Evolutionary conservation across 1,284 basidiomycete genomes (phyloP), one percentile per base, ranked within the genome.

Genomic region (Pseudozyma tsukubaensis): DNA sequence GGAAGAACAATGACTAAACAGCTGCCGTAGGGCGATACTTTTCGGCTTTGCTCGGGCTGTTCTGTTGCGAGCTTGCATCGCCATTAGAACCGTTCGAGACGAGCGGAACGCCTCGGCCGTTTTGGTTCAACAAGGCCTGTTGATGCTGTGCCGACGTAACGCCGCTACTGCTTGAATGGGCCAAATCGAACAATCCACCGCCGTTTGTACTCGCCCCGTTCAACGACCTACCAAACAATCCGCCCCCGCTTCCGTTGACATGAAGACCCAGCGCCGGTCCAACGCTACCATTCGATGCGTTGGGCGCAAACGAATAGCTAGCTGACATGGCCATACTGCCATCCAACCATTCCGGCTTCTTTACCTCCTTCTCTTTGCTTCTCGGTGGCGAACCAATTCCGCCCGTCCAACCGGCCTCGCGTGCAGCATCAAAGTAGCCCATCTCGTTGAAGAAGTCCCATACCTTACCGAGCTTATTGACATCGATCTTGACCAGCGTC

Each of bases 401-500:
- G 3, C 71, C 75, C 2, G 56, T 73, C 75, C 75, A 77, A 4
- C 75, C 75, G 1, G 71, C 67, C 18, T 70, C 61, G 9, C 62
- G 56, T 10, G 76, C 76, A 36, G 76, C 72, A 14, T 69, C 70
- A 44, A 84, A 62, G 55, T 81, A 83, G 37, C 82, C 82, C 67
- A 82, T 75, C 57, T 81, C 73, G 47, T 72, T 64, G 60, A 84
- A 77, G 42, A 83, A 76, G 51, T 84, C 83, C 69, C 79, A 84
- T 19, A 84, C 74, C 42, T 81, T 80, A 51, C 75, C 72, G 7
- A 80, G 57, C 62, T 83, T 83, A 59, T 80, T 82, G 12, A 80
- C 79, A 47, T 79, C 79, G 19, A 82, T 78, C 72, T 79, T 71
- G 75, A 81, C 70, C 42, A 84, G 53, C 43, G 61, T 59, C 19